Evolutionary conservation across 75 land plant genomes (phyloP), one percentile per base, ranked within the genome.

Genomic region (Picea glauca): DNA sequence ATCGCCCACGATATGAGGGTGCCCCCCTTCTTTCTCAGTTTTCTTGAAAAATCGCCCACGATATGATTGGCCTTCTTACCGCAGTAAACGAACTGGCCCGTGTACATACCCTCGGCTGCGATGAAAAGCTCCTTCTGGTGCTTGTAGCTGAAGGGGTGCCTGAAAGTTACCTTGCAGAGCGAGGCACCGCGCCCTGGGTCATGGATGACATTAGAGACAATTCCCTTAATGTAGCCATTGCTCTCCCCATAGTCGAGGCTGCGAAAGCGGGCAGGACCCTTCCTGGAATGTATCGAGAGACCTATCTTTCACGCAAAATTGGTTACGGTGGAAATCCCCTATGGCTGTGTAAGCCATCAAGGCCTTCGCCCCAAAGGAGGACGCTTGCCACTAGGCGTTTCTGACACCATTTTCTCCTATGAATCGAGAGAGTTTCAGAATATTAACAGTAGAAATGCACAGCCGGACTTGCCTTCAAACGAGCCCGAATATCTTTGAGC

Each of bases 151-250:
- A 85, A 85, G 4, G 85, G 87, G 72, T 83, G 79, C 26, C 82
- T 62, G 79, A 85, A 85, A n/a, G 75, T 80, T 5, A 85, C 81
- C 67, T 58, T 70, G 63, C 30, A 68, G 4, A 83, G 84, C 4
- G 85, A 85, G 8, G 90, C 87, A 1, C 90, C 90, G 11, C 85
- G 83, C 35, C 87, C 87, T 1, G 90, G 84, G 78, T 87, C 88
- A 64, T 90, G 92, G 58, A 90, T 74, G 62, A 90, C 79, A 13
- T 88, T 86, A 1, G 88, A 72, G 6, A 87, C 84, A 20, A 85
- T 84, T 84, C 89, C 90, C 80, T 90, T 90, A 31, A 87, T 81
- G 78, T 87, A 87, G 18, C 86, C 89, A 64, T 86, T 84, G 35
- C 86, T 72, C 78, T 87, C 86, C 32, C 84, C 78, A 80, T 60